These are phyloP conservation scores for Pyrenula massariospora DNA, from an alignment of 495 filamentous ascomycete genomes.

Conservation along the genomic window DNA sequence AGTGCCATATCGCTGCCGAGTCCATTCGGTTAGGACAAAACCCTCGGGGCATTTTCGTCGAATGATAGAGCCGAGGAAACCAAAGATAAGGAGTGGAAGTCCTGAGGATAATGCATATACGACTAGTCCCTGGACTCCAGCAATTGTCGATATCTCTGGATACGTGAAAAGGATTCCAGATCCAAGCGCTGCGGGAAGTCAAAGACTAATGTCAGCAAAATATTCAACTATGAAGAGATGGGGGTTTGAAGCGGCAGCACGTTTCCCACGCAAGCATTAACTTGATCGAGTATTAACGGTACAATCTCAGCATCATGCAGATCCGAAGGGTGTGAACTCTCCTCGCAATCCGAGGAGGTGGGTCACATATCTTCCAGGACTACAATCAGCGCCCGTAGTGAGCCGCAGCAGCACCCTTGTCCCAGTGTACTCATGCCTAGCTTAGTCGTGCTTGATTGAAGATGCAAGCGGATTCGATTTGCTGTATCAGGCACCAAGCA, in stretches of 20 bases:
- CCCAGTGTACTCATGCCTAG: constrained; percentile 5
- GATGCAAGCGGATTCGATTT: no score
- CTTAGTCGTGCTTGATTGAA: no score
- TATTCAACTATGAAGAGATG: constrained; percentile 9
- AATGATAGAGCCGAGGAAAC: constrained; percentile 58
- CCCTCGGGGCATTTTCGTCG: constrained; percentile 62
- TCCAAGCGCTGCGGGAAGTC: constrained; percentile 48
- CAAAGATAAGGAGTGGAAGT: constrained; percentile 56
- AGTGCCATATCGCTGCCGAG: constrained; percentile 56
- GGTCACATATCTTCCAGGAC: constrained; percentile 26
- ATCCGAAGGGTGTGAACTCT: constrained; percentile 13
- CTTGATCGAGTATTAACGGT: constrained; percentile 91
- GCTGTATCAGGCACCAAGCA: not conserved
- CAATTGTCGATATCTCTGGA: constrained; percentile 67
- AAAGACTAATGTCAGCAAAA: constrained; percentile 17
- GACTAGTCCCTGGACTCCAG: constrained; percentile 61
- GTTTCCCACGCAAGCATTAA: constrained; percentile 91
- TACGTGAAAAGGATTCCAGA: constrained; percentile 70
- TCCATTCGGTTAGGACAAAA: constrained; percentile 73
- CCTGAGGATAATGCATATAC: constrained; percentile 59
- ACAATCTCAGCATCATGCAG: constrained; percentile 71
- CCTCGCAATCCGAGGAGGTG: constrained; percentile 23
- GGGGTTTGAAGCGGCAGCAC: constrained; percentile 62
- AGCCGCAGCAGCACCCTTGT: constrained; percentile 41
- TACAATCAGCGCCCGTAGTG: constrained; percentile 74